Base-by-base conservation (phyloP, 108 stramenopile species). In the Mediolabrus comicus region DNA sequence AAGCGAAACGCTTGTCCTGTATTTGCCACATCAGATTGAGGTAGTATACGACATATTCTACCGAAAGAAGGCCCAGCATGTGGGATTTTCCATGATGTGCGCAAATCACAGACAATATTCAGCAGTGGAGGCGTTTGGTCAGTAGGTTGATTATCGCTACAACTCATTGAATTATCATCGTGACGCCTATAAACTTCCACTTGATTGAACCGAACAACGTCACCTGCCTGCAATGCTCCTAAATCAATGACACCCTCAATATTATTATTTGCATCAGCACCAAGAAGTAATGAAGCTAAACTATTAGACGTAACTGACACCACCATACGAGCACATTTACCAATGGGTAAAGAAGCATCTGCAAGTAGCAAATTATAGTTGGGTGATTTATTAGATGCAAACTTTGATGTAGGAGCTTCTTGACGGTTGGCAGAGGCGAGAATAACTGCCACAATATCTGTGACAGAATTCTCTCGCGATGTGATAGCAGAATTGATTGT, bases 141-240 rank as follows among this genome's bases (percentile, higher is more conserved):
- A 38, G n/a, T 3, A 35, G 3, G 27, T 17, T 33, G 9, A 39
- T 13, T 41, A 9, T 26, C 8, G 31, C 31, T n/a, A 27, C 16
- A n/a, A 7, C 9, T 13, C 27, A 17, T 61, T 27, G 26, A 49
- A 1, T 41, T 17, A 19, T 24, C 36, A 24, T 62, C 52, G 49
- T 60, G 27, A 67, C 32, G 36, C 27, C 62, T 63, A n/a, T 70
- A 59, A 16, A 78, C 65, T 53, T 78, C 77, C 31, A 78, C 54
- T 55, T 65, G 46, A 62, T 71, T 71, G 38, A 53, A 71, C 13
- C 77, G 57, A 53, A 78, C 59, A 22, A 71, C 59, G 67, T 78
- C 77, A 57, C 77, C 77, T 24, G 77, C 59, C 28, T 71, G 65
- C 28, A 78, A 43, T 26, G 11, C 24, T 0, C 62, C 54, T 14